Percentiles rank a stretch among this genome's conserved stretches.
These are phyloP conservation scores for Blastomyces parvus DNA, from an alignment of 2,329 filamentous ascomycete genomes.

Conservation along the genomic window DNA sequence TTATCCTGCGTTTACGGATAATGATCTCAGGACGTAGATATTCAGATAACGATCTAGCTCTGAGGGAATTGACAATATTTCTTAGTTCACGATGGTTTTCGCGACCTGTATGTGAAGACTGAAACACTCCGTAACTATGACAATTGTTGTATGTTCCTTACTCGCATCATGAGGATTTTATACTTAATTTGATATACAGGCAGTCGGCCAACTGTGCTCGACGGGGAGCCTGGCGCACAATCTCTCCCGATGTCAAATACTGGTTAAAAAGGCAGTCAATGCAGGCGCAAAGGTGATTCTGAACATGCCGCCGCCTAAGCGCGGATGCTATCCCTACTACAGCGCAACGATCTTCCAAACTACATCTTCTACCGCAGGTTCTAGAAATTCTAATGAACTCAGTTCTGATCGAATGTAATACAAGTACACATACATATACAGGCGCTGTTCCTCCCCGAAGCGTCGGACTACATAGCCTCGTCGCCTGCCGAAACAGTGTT, in stretches of 20 bases:
- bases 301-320: neutral
- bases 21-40: too few relatives aligned
- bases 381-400: neutral
- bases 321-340: too few relatives aligned
- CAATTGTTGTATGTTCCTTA: slow-evolving; percentile 13
- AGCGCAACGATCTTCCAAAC: neutral
- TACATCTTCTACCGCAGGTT: neutral
- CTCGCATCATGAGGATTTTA: neutral
- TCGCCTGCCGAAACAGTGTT: slow-evolving; percentile 58
- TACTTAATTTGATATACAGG: slow-evolving; percentile 42
- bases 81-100: neutral
- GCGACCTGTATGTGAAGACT: neutral
- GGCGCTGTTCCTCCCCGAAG: slow-evolving; percentile 86
- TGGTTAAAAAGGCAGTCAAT: slow-evolving; percentile 62
- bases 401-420: slow-evolving; percentile 6
- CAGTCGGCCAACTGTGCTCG: slow-evolving; percentile 82
- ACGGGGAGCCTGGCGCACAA: slow-evolving; percentile 70
- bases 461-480: slow-evolving; percentile 74
- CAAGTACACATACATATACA: slow-evolving; percentile 23
- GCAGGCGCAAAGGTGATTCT: slow-evolving; percentile 63
- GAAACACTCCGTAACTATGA: slow-evolving; percentile 7
- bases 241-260: slow-evolving; percentile 62
- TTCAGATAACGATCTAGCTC: neutral
- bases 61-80: neutral
- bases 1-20: too few relatives aligned